Conservation (phyloP, 768 basidiomycete species). For the Flagelloscypha sp. region DNA sequence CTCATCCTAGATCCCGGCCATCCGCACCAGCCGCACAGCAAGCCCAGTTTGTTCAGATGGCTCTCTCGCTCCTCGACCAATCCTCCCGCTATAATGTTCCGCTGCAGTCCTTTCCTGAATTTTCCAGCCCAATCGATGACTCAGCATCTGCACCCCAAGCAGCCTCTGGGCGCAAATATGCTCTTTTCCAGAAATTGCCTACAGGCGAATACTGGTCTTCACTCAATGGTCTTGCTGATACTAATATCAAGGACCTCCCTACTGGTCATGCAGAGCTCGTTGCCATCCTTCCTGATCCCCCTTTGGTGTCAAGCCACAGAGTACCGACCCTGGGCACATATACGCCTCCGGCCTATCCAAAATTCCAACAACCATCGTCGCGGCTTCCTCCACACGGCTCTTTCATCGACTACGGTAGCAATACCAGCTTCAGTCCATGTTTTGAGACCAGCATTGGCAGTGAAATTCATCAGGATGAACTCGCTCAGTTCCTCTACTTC, state of each 20-base stretch:
- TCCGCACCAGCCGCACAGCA: conserved; percentile 63
- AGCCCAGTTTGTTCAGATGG: conserved; percentile 66
- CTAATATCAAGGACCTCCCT: conserved; percentile 38
- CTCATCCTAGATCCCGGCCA: conserved; percentile 53
- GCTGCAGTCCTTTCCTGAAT: conserved; percentile 23
- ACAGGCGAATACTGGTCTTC: conserved; percentile 62
- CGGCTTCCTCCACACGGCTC: conserved; percentile 44
- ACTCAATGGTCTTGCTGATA: conserved; percentile 22
- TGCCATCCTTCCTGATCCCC: conserved; percentile 58
- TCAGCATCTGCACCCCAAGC: conserved; percentile 15
- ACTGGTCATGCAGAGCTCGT: conserved; percentile 73
- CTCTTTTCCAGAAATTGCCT: conserved; percentile 74
- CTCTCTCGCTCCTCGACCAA: conserved; percentile 63
- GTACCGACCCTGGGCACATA: conserved; percentile 54
- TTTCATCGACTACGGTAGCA: conserved; percentile 75
- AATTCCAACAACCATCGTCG: conserved; percentile 42
- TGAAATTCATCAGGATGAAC: conserved; percentile 51
- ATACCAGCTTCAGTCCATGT: conserved; percentile 66
- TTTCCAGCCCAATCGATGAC: conserved; percentile 13
- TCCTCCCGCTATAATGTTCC: conserved; percentile 43
- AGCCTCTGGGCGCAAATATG: conserved; percentile 46
- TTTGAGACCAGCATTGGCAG: conserved; percentile 75
- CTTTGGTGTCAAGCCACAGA: conserved; percentile 10
- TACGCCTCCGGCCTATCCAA: conserved; percentile 30
- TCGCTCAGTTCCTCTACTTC: conserved; percentile 52